A percentile compares a stretch with the other conserved stretches of the same genome.
Conservation (phyloP, 2,329 filamentous ascomycete species). For the Apiospora malaysiana region DNA sequence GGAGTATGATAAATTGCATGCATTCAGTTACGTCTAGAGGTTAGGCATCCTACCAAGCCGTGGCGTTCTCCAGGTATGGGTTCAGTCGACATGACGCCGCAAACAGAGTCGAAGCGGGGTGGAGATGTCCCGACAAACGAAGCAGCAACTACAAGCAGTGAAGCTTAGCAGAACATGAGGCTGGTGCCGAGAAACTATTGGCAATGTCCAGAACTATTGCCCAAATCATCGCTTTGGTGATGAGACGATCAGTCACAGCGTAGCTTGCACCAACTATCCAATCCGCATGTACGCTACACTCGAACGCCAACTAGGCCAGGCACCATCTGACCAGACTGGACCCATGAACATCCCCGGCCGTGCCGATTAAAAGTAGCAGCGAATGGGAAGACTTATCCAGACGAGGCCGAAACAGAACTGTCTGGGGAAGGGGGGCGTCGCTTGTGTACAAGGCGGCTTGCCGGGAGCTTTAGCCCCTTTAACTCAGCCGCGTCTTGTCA, state of each 20-base stretch:
- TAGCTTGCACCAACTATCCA: not conserved
- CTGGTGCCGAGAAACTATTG: not conserved
- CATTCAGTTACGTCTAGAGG: not conserved
- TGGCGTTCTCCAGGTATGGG: not conserved
- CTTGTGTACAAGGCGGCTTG: not conserved
- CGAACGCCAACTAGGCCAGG: not conserved
- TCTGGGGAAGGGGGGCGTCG: not conserved
- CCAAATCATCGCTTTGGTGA: not conserved
- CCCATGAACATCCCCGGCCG: not conserved
- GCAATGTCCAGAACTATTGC: not conserved
- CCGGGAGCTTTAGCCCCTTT: not conserved
- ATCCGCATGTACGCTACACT: not conserved
- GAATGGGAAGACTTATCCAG: not conserved
- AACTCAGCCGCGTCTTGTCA: slow-evolving; percentile 3
- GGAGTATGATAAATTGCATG: not conserved
- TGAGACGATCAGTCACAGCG: not conserved
- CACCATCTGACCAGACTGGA: not conserved
- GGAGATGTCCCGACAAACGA: not conserved
- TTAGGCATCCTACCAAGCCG: not conserved
- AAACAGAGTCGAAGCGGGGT: not conserved
- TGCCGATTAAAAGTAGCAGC: not conserved
- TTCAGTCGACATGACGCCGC: too few relatives aligned
- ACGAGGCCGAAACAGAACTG: not conserved
- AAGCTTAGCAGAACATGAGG: not conserved
- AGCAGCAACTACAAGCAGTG: not conserved